Evolutionary conservation across 148 eudicot species (phyloP).

Genomic region (Suaeda aralocaspica): DNA sequence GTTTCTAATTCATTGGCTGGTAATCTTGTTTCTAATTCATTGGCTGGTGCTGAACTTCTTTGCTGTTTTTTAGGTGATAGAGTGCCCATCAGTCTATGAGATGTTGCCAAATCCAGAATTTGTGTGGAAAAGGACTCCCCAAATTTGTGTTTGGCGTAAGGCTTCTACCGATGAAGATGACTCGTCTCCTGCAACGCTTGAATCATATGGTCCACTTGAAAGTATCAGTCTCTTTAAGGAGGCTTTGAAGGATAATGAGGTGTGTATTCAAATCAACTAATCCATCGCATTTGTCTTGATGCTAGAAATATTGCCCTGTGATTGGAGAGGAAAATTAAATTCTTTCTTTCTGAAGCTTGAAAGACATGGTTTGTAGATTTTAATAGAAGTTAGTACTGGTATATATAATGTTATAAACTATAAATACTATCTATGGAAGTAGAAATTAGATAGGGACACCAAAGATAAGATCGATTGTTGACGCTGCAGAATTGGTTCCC

Average conservation of each 20-base stretch:
- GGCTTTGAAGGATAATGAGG: slow-evolving; percentile 87
- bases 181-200: slow-evolving; percentile 39
- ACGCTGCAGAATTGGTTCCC: not conserved
- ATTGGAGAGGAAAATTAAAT: too few species aligned
- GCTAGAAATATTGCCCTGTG: too few species aligned
- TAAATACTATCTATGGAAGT: too few species aligned
- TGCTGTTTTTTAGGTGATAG: slow-evolving; percentile 52
- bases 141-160: slow-evolving; percentile 71
- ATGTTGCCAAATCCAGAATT: slow-evolving; percentile 82
- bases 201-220: slow-evolving; percentile 57
- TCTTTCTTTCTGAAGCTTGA: too few species aligned
- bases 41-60: not conserved
- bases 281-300: too few species aligned
- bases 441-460: too few species aligned
- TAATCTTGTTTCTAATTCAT: not conserved
- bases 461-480: too few species aligned
- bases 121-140: slow-evolving; percentile 70
- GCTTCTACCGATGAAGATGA: slow-evolving; percentile 43
- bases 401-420: too few species aligned
- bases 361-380: too few species aligned
- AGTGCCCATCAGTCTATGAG: slow-evolving; percentile 94
- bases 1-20: not conserved
- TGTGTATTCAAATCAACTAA: slow-evolving; percentile 19
- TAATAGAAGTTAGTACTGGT: too few species aligned
- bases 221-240: slow-evolving; percentile 56